Evolutionary conservation across 202 grass and related monocot genomes (phyloP).

Genomic region (Panicum hallii): DNA sequence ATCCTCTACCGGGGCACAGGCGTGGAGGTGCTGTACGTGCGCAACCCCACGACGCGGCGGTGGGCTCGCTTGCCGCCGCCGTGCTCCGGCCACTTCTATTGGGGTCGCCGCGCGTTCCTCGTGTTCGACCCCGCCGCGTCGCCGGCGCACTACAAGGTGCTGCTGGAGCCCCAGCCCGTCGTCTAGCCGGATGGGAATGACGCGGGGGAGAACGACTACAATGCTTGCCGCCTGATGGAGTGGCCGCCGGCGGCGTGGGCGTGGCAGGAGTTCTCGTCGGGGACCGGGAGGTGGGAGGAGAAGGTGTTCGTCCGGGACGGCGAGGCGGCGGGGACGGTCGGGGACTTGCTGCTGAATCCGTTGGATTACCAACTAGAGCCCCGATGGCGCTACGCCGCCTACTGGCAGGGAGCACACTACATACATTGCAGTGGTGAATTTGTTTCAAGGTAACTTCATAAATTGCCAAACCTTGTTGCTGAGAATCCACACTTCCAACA

Average conservation of each 20-base stretch:
- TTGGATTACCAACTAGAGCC: fast-evolving
- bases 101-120: not conserved
- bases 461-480: too few species aligned
- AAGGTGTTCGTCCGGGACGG: not conserved
- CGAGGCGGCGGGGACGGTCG: not conserved
- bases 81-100: not conserved
- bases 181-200: not conserved
- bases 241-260: not conserved
- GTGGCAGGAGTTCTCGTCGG: conserved; percentile 8
- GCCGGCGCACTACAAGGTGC: not conserved
- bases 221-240: not conserved
- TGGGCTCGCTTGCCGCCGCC: not conserved
- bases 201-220: too few species aligned
- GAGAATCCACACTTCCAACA: too few species aligned
- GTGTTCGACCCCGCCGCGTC: not conserved
- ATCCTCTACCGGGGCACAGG: not conserved
- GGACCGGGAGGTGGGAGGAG: not conserved
- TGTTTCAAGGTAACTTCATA: not conserved
- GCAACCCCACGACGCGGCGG: not conserved
- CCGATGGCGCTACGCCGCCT: not conserved
- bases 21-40: not conserved
- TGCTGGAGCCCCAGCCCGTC: not conserved
- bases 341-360: fast-evolving
- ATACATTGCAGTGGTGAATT: not conserved
- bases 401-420: not conserved